Evolutionary conservation across 2,329 filamentous ascomycete species (phyloP).

Genomic region (Penicillium palitans): DNA sequence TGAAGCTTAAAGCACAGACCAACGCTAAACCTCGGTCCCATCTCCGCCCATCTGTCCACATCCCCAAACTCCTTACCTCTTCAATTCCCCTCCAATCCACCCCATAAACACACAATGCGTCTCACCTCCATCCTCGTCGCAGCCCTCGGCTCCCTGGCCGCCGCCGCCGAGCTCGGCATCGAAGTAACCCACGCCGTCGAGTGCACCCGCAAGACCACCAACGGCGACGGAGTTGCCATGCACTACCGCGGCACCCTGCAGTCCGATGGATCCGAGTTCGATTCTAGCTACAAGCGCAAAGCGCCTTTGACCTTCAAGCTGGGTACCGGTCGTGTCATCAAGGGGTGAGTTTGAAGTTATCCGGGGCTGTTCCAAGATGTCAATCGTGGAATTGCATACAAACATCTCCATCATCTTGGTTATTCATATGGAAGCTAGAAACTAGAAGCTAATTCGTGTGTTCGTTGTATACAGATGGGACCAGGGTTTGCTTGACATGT

Average conservation of each 20-base stretch:
- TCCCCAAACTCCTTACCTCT: not conserved
- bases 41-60: slow-evolving; percentile 13
- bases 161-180: slow-evolving; percentile 64
- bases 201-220: slow-evolving; percentile 74
- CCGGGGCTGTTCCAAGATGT: not conserved
- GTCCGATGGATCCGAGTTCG: slow-evolving; percentile 74
- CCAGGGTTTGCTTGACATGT: slow-evolving; percentile 86
- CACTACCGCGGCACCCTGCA: slow-evolving; percentile 86
- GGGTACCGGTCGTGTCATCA: slow-evolving; percentile 81
- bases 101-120: slow-evolving; percentile 43
- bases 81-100: not conserved
- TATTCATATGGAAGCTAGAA: slow-evolving; percentile 1
- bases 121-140: slow-evolving; percentile 42
- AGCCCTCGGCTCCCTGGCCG: slow-evolving; percentile 51
- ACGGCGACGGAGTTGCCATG: slow-evolving; percentile 77
- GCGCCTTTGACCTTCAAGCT: slow-evolving; percentile 76
- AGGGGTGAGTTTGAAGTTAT: slow-evolving; percentile 62
- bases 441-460: slow-evolving; percentile 10
- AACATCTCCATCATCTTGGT: not conserved
- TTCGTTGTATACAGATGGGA: slow-evolving; percentile 68
- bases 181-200: slow-evolving; percentile 72
- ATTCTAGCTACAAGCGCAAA: slow-evolving; percentile 76
- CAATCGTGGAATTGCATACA: not conserved
- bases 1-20: slow-evolving; percentile 12
- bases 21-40: slow-evolving; percentile 8